Conservation (phyloP, 176 grass and related monocot species). For the Melocanna baccifera region DNA sequence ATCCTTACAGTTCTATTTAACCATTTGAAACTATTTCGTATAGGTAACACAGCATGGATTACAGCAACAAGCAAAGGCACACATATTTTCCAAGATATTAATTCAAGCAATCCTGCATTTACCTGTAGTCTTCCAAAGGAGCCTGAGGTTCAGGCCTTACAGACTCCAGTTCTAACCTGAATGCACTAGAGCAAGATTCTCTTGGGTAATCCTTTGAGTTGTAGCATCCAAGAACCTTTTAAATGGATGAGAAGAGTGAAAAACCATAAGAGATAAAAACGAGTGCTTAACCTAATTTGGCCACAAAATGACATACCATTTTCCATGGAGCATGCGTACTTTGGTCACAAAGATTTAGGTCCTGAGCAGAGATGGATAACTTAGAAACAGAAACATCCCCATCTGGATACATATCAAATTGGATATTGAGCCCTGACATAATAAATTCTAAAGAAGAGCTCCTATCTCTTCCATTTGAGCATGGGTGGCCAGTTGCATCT, state of each 20-base stretch:
- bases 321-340: slow-evolving; percentile 92
- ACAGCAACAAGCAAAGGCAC: neutral
- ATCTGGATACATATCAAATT: slow-evolving; percentile 88
- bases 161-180: slow-evolving; percentile 78
- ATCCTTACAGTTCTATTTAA: slow-evolving; percentile 5
- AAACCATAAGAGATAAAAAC: slow-evolving; percentile 16
- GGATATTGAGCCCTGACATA: slow-evolving; percentile 60
- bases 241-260: slow-evolving; percentile 19
- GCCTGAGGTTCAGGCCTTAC: slow-evolving; percentile 73
- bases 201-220: slow-evolving; percentile 80
- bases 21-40: slow-evolving; percentile 8
- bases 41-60: neutral
- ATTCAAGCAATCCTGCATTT: neutral
- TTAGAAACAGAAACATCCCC: slow-evolving; percentile 76
- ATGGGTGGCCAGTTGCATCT: slow-evolving; percentile 23
- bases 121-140: slow-evolving; percentile 99
- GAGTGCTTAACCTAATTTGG: slow-evolving; percentile 22
- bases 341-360: slow-evolving; percentile 74
- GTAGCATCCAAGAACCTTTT: slow-evolving; percentile 87
- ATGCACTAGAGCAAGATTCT: slow-evolving; percentile 83
- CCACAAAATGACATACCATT: slow-evolving; percentile 52
- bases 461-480: slow-evolving; percentile 62
- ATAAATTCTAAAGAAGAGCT: slow-evolving; percentile 63
- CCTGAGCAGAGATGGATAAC: slow-evolving; percentile 55
- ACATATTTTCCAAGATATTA: neutral